phyloP scores from a whole-genome alignment of 805 yeast genomes.

The Priceomyces castillae region DNA sequence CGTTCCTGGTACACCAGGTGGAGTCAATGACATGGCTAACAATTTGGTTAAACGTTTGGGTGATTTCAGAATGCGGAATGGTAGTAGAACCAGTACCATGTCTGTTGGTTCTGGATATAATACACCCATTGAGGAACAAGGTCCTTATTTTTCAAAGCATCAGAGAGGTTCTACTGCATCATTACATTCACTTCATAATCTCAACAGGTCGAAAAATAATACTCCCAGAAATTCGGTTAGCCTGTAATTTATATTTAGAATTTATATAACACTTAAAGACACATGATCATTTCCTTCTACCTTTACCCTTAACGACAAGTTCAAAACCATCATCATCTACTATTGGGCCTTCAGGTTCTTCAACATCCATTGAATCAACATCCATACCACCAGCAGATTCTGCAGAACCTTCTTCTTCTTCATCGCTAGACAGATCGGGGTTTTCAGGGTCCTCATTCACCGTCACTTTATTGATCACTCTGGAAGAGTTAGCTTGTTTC shows the following conservation, averaged over 20 bases:
- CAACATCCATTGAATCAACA: conserved; percentile 30
- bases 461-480: conserved; percentile 35
- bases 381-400: conserved; percentile 21
- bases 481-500: conserved; percentile 39
- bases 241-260: conserved; percentile 5
- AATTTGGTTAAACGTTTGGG: conserved; percentile 48
- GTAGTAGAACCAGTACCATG: conserved; percentile 25
- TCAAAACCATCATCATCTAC: conserved; percentile 96
- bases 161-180: conserved; percentile 32
- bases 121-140: conserved; percentile 33
- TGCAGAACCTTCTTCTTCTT: conserved; percentile 41
- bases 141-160: conserved; percentile 15
- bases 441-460: conserved; percentile 62
- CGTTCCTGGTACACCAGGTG: conserved; percentile 30
- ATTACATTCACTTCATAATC: conserved; percentile 38
- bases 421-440: conserved; percentile 52
- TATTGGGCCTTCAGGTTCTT: conserved; percentile 51
- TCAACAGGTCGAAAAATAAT: conserved; percentile 34
- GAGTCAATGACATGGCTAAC: conserved; percentile 49
- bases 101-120: conserved; percentile 16
- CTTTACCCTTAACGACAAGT: conserved; percentile 66
- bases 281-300: conserved; percentile 1
- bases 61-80: conserved; percentile 35
- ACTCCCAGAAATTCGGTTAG: conserved; percentile 38
- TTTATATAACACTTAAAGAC: background rate